A percentile compares a stretch with the other conserved stretches of the same genome.
These are phyloP conservation scores for Nicotiana benthamiana DNA, from an alignment of 257 asterid genomes.

Conservation along the genomic window DNA sequence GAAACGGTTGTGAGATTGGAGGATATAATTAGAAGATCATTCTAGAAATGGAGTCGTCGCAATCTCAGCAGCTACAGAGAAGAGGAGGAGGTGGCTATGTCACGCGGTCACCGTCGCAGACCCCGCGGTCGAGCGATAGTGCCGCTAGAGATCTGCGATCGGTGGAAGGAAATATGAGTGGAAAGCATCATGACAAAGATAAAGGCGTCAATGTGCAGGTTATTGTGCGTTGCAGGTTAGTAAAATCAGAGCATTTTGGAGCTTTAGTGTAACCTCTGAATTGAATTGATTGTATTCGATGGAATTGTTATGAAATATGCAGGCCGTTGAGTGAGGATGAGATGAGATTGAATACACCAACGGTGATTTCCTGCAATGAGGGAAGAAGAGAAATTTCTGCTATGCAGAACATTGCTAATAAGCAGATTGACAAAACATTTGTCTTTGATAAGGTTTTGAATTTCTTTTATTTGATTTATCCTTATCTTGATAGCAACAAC, in stretches of 20 bases:
- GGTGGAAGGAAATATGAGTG: conserved; percentile 70
- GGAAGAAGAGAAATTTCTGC: conserved; percentile 86
- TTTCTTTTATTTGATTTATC: neutral
- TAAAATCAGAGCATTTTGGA: neutral
- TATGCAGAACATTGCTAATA: conserved; percentile 90
- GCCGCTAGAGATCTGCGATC: conserved; percentile 78
- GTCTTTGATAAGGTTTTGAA: conserved; percentile 71
- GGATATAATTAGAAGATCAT: neutral
- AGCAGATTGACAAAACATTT: conserved; percentile 96
- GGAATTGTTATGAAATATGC: neutral
- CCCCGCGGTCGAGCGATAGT: conserved; percentile 80
- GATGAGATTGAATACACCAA: conserved; percentile 67
- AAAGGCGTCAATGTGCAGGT: conserved; percentile 98
- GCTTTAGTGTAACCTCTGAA: neutral
- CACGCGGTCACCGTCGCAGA: conserved; percentile 65
- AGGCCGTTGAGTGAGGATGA: conserved; percentile 97
- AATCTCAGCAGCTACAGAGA: conserved; percentile 32
- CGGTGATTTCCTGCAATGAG: conserved; percentile 81
- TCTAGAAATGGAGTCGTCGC: conserved; percentile 50
- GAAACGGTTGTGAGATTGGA: conserved; percentile 7
- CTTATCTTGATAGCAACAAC: neutral
- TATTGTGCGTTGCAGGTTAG: conserved; percentile 90
- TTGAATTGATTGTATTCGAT: neutral
- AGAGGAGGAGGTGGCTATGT: conserved; percentile 51
- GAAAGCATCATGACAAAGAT: conserved; percentile 58